phyloP scores from a whole-genome alignment of 805 yeast species.

The Candida michaelii region DNA sequence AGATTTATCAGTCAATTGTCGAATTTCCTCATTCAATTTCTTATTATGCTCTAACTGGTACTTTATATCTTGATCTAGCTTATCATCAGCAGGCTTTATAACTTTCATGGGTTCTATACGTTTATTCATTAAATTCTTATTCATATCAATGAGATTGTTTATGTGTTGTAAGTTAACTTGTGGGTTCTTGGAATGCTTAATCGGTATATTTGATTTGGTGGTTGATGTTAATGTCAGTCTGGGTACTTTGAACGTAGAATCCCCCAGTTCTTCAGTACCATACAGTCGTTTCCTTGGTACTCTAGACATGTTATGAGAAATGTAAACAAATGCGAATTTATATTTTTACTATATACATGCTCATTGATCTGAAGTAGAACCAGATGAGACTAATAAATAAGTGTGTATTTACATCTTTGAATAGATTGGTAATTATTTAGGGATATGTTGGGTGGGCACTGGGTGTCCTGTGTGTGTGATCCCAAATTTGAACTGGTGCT shows the following conservation, averaged over 20 bases:
- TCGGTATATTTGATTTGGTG: constrained; percentile 1
- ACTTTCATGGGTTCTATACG: constrained; percentile 1
- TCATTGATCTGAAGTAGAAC: not conserved
- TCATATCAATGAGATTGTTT: constrained; percentile 17
- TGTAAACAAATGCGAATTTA: constrained; percentile 14
- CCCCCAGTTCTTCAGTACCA: not conserved
- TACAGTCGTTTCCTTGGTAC: constrained; percentile 11
- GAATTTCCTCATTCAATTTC: constrained; percentile 14
- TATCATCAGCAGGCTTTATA: constrained; percentile 5
- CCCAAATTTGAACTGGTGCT: no score
- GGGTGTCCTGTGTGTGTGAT: no score
- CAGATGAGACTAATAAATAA: not conserved
- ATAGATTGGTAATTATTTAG: no score
- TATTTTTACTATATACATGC: constrained; percentile 4
- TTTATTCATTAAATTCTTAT: constrained; percentile 4
- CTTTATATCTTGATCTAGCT: constrained; percentile 11
- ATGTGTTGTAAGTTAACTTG: constrained; percentile 17
- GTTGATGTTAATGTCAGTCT: not conserved
- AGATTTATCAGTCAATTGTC: constrained; percentile 15
- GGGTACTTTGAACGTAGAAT: constrained; percentile 1
- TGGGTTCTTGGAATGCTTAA: constrained; percentile 1
- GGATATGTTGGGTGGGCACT: no score
- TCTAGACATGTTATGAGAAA: constrained; percentile 10
- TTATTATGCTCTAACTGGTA: constrained; percentile 10
- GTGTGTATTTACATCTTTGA: no score